A percentile compares a stretch with the other conserved stretches of the same genome.
Conservation (phyloP, 495 filamentous ascomycete genomes). For the Neurospora cerealis region DNA sequence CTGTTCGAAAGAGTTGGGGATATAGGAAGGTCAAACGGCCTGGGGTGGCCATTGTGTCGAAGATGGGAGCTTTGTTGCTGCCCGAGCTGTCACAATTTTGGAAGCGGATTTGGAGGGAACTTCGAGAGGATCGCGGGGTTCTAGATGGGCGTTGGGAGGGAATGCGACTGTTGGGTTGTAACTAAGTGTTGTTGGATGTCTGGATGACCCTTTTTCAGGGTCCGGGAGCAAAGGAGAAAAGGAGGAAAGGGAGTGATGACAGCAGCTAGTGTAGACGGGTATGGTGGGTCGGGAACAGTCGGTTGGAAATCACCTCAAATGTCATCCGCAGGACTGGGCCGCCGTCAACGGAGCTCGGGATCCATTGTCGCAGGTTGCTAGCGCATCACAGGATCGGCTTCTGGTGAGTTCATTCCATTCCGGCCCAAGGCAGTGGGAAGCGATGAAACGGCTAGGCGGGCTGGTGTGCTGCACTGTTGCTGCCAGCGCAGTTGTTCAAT, state of each 20-base stretch:
- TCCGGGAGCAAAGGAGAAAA: not conserved
- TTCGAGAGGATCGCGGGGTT: not conserved
- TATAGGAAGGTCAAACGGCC: slow-evolving; percentile 65
- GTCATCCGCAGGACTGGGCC: not conserved
- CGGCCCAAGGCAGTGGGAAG: not conserved
- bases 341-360: not conserved
- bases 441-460: not conserved
- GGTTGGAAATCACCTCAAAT: not conserved
- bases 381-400: not conserved
- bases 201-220: not conserved
- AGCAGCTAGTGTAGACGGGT: not conserved
- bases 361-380: not conserved
- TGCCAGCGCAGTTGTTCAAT: not conserved
- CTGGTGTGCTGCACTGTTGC: not conserved
- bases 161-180: not conserved
- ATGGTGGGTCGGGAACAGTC: not conserved
- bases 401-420: not conserved
- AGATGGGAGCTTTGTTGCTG: not conserved
- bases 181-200: not conserved
- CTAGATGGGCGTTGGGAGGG: not conserved
- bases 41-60: slow-evolving; percentile 46
- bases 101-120: not conserved
- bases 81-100: not conserved
- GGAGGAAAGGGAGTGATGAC: not conserved
- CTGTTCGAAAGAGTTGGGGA: slow-evolving; percentile 50